Conservation (phyloP, 2,329 filamentous ascomycete species). For the Trichoderma guizhouense region DNA sequence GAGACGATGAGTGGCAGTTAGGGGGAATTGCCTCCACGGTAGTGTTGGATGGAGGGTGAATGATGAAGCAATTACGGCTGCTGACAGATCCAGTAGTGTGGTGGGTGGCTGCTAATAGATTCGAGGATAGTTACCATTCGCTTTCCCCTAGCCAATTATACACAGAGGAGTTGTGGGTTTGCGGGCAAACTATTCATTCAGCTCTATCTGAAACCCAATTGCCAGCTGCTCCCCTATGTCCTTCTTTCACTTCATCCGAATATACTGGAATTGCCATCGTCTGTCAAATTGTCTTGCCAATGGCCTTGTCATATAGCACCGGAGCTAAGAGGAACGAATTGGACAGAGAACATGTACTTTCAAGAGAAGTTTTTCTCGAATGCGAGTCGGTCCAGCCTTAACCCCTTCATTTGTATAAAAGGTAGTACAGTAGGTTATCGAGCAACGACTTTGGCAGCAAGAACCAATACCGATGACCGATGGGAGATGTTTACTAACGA, state of each 20-base stretch:
- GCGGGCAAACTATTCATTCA: not conserved
- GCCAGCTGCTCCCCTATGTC: not conserved
- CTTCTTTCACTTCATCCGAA: not conserved
- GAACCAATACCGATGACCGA: not conserved
- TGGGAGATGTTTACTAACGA: not conserved
- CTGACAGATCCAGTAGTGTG: not conserved
- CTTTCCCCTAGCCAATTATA: not conserved
- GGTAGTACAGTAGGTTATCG: rapidly evolving
- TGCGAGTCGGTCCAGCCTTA: not conserved
- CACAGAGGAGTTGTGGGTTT: not conserved
- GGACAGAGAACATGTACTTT: not conserved
- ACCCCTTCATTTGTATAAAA: not conserved
- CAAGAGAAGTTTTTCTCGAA: not conserved
- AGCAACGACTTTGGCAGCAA: not conserved
- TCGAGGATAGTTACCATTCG: not conserved
- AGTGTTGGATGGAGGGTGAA: not conserved
- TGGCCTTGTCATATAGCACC: not conserved
- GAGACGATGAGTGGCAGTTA: not conserved
- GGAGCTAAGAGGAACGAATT: not conserved
- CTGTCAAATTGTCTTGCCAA: not conserved
- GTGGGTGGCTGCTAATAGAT: not conserved
- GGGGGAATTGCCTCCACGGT: not conserved
- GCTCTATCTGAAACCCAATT: not conserved
- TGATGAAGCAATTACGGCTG: not conserved
- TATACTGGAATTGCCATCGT: not conserved